Evolutionary conservation across 805 yeast species (phyloP).

Genomic region (Candida sakaeoensis): DNA sequence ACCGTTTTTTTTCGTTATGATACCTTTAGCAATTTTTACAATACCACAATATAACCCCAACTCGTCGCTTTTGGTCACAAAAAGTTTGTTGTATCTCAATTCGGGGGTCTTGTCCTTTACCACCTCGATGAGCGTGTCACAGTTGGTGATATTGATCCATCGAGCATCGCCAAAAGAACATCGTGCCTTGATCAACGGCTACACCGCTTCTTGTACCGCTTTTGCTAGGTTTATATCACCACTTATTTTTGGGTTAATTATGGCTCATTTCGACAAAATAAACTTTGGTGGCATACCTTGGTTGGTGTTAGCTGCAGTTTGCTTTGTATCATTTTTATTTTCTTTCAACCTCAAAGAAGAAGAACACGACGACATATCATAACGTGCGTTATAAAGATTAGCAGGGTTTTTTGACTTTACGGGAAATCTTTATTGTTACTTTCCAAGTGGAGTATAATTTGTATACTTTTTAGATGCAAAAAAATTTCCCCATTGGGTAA

Average conservation of each 20-base stretch:
- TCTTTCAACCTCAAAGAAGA: conserved; percentile 2
- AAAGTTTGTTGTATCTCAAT: conserved; percentile 23
- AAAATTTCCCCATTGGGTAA: conserved; percentile 2
- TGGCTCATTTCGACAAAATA: conserved; percentile 25
- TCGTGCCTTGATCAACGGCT: conserved; percentile 59
- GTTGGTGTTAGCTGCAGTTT: conserved; percentile 22
- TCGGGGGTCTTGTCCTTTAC: conserved; percentile 32
- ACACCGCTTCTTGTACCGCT: conserved; percentile 51
- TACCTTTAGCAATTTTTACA: conserved; percentile 49
- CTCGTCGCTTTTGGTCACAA: conserved; percentile 19
- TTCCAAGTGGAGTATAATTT: conserved; percentile 1
- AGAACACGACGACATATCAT: neutral
- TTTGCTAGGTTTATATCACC: conserved; percentile 59
- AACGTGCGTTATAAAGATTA: neutral
- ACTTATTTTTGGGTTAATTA: conserved; percentile 48
- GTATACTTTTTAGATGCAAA: conserved; percentile 5
- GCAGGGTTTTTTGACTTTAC: neutral
- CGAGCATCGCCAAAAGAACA: conserved; percentile 51
- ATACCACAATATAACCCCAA: conserved; percentile 29
- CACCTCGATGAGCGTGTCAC: conserved; percentile 49
- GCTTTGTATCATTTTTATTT: conserved; percentile 3
- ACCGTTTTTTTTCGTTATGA: conserved; percentile 41
- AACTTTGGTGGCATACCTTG: conserved; percentile 28
- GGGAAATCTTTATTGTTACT: neutral
- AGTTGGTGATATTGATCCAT: conserved; percentile 50